Percentiles rank a stretch among this genome's conserved stretches.
phyloP scores from a whole-genome alignment of 495 filamentous ascomycete genomes.

The Chaetomium tenue region DNA sequence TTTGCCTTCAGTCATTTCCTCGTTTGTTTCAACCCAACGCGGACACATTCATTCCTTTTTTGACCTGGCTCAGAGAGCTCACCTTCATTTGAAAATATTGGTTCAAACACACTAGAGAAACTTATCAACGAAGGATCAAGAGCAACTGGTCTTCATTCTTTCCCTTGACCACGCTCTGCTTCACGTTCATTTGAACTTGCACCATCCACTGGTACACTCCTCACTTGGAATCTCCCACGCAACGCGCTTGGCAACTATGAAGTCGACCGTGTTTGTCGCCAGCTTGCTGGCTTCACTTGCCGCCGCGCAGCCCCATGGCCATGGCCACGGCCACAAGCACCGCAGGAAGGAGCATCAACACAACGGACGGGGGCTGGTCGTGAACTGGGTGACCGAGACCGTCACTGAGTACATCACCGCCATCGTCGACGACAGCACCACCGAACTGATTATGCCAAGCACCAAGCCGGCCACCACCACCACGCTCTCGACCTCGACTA shows the following conservation, averaged over 20 bases:
- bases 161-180: background rate
- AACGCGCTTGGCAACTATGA: conserved; percentile 43
- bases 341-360: conserved; percentile 33
- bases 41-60: conserved; percentile 36
- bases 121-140: background rate
- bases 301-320: conserved; percentile 46
- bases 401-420: conserved; percentile 51
- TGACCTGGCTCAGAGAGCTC: conserved; percentile 40
- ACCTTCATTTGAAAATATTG: conserved; percentile 24
- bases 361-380: conserved; percentile 46
- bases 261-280: conserved; percentile 43
- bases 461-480: conserved; percentile 24
- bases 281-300: conserved; percentile 46
- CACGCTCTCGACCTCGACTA: conserved; percentile 13
- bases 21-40: conserved; percentile 25
- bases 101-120: conserved; percentile 7
- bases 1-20: conserved; percentile 18
- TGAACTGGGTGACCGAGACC: conserved; percentile 49
- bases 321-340: conserved; percentile 41
- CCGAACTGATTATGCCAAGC: conserved; percentile 40
- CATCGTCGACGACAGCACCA: conserved; percentile 44
- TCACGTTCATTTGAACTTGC: conserved; percentile 12
- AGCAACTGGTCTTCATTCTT: conserved; percentile 10
- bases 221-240: background rate
- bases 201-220: background rate